phyloP scores from a whole-genome alignment of 345 rosid genomes.

The Diplotaxis tenuifolia region DNA sequence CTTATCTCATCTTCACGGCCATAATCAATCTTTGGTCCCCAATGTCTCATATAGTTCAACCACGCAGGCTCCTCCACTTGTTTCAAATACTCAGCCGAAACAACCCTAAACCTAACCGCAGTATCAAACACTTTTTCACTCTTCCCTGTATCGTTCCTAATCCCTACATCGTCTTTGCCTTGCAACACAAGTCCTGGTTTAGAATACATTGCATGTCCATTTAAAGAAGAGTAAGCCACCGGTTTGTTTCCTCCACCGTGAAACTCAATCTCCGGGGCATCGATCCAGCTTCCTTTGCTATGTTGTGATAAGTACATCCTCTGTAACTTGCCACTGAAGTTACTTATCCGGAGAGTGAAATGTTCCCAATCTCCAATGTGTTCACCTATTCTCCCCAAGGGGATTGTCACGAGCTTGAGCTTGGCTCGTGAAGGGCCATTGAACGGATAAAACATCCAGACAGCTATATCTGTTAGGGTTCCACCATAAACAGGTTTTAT shows the following conservation, averaged over 20 bases:
- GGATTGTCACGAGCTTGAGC: conserved; percentile 46
- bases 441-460: conserved; percentile 85
- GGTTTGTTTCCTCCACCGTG: conserved; percentile 49
- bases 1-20: conserved; percentile 45
- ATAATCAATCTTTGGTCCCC: conserved; percentile 80
- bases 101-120: conserved; percentile 37
- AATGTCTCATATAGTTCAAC: conserved; percentile 64
- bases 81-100: conserved; percentile 52
- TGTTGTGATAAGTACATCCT: conserved; percentile 63
- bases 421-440: conserved; percentile 78
- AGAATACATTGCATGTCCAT: conserved; percentile 79
- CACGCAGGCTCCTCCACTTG: conserved; percentile 50
- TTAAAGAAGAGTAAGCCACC: conserved; percentile 60
- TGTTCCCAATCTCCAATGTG: conserved; percentile 97
- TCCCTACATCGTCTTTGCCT: conserved; percentile 55
- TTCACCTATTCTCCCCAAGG: conserved; percentile 66
- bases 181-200: conserved; percentile 74
- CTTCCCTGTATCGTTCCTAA: conserved; percentile 70
- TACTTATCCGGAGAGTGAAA: conserved; percentile 73
- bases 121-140: conserved; percentile 54
- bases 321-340: conserved; percentile 63
- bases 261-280: conserved; percentile 62
- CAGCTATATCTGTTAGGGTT: conserved; percentile 64
- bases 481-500: conserved; percentile 70
- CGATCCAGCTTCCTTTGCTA: conserved; percentile 71